Evolutionary conservation across 257 asterid species (phyloP).

Genomic region (Solanum infundibuliforme): DNA sequence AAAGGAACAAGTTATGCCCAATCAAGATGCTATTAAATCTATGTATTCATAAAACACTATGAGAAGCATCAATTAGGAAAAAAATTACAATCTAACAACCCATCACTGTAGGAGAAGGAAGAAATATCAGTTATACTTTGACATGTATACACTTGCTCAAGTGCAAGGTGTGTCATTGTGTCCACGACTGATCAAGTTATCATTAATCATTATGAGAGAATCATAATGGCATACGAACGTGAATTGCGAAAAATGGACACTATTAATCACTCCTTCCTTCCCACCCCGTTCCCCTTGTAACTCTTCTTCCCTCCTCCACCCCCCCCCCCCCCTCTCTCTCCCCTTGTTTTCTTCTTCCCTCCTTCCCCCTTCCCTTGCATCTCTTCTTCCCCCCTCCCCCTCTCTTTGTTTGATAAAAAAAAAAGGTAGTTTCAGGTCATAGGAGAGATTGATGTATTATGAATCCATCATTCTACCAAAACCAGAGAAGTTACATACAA

Average conservation of each 20-base stretch:
- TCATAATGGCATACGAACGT: neutral
- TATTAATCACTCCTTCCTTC: neutral
- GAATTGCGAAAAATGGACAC: neutral
- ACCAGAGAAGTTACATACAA: neutral
- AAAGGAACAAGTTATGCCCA: neutral
- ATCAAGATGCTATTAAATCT: neutral
- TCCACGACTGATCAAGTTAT: neutral
- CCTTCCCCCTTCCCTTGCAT: neutral
- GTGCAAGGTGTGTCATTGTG: neutral
- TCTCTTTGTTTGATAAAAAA: neutral
- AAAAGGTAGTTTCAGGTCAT: neutral
- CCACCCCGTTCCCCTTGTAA: neutral
- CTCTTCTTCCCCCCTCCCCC: neutral
- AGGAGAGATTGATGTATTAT: neutral
- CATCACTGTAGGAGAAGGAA: neutral
- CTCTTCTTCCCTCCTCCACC: neutral
- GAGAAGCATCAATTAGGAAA: neutral
- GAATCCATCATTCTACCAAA: neutral
- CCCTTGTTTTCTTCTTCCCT: neutral
- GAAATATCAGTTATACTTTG: neutral
- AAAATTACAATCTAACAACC: neutral
- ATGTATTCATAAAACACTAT: neutral
- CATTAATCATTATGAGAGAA: neutral
- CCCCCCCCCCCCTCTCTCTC: neutral
- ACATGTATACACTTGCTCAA: neutral